Conservation (phyloP, 108 stramenopile genomes). For the Parmales sp. region DNA sequence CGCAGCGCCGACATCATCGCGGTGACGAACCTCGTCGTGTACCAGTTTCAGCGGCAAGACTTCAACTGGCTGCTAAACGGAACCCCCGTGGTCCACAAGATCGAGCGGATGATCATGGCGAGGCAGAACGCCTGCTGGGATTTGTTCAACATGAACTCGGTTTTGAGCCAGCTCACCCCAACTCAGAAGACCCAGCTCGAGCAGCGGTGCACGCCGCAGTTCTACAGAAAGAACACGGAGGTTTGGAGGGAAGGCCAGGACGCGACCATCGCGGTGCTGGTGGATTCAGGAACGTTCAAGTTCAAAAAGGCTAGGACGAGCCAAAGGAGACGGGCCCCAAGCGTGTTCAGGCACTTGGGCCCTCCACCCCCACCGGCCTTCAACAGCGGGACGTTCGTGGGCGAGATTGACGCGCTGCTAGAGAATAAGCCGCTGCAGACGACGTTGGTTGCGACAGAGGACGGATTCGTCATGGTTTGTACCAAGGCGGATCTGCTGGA, state of each 20-base stretch:
- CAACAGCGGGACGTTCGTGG: conserved; percentile 9
- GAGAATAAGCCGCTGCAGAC: conserved; percentile 8
- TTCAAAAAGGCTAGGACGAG: conserved; percentile 11
- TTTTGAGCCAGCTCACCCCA: conserved; percentile 3
- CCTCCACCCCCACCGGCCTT: background rate
- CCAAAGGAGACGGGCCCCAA: background rate
- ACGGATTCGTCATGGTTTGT: background rate
- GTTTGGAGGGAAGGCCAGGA: conserved; percentile 10
- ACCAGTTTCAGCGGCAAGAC: conserved; percentile 13
- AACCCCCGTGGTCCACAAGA: conserved; percentile 10
- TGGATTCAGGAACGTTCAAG: conserved; percentile 13
- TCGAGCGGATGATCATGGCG: conserved; percentile 9
- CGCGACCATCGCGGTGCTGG: conserved; percentile 6
- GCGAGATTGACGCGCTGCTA: conserved; percentile 15
- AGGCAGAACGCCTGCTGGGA: conserved; percentile 14
- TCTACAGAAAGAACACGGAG: background rate
- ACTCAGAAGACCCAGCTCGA: conserved; percentile 24
- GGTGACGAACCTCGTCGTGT: background rate
- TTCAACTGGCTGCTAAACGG: conserved; percentile 21
- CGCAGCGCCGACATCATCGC: conserved; percentile 19
- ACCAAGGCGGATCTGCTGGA: conserved; percentile 15
- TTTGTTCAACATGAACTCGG: conserved; percentile 1
- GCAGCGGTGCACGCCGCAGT: conserved; percentile 3
- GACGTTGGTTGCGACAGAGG: background rate
- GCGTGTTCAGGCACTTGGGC: conserved; percentile 8